Evolutionary conservation across 805 yeast species (phyloP).

Genomic region (Hanseniaspora meyeri): DNA sequence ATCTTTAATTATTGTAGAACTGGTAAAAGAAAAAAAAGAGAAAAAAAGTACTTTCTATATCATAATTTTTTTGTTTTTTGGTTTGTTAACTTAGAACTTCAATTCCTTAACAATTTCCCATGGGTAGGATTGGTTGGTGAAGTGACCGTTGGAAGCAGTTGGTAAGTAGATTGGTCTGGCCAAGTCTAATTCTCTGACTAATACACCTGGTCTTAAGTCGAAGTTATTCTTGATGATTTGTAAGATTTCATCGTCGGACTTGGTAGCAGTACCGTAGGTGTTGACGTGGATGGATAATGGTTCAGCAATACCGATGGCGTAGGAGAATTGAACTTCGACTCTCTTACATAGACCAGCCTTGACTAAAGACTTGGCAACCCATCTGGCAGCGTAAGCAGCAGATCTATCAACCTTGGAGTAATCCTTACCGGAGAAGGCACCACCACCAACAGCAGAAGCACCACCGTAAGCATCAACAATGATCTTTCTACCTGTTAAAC

Average conservation of each 20-base stretch:
- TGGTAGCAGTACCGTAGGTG: constrained; percentile 93
- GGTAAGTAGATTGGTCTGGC: constrained; percentile 98
- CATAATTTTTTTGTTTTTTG: background rate
- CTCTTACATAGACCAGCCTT: constrained; percentile 91
- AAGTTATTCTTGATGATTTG: constrained; percentile 86
- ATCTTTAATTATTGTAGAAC: too few relatives aligned
- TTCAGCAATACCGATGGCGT: constrained; percentile 99
- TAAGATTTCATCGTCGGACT: constrained; percentile 80
- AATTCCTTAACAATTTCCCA: constrained; percentile 95
- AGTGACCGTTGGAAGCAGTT: constrained; percentile 99
- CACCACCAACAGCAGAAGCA: constrained; percentile 99
- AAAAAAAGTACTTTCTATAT: background rate
- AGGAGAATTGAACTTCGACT: constrained; percentile 95
- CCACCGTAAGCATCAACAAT: constrained; percentile 99
- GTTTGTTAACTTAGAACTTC: constrained; percentile 35
- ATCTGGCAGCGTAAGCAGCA: constrained; percentile 99
- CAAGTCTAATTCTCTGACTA: constrained; percentile 89
- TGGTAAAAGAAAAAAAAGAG: too few relatives aligned
- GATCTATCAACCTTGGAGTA: constrained; percentile 99
- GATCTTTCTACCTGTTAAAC: constrained; percentile 98
- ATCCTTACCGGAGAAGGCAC: constrained; percentile 99
- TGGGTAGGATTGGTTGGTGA: constrained; percentile 96
- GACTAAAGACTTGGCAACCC: constrained; percentile 98
- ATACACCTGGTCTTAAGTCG: constrained; percentile 98
- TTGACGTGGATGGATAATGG: constrained; percentile 96